A percentile compares a stretch with the other conserved stretches of the same genome.
Conservation (phyloP, 2,329 filamentous ascomycete species). For the Scortechinia acanthostroma region DNA sequence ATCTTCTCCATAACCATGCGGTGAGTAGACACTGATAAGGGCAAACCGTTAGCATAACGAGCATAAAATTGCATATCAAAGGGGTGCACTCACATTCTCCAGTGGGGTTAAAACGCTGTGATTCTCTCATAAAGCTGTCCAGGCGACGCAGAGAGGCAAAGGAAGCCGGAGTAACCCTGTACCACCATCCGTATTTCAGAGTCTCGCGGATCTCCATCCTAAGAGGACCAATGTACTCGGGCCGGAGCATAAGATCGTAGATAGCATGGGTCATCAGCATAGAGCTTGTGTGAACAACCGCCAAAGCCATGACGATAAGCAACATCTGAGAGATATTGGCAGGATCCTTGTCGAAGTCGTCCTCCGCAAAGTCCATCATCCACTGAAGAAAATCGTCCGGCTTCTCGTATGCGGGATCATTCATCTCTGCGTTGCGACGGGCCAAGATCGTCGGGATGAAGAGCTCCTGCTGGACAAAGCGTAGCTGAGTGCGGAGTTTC, state of each 20-base stretch:
- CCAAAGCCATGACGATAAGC: constrained; percentile 6
- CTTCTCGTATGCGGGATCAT: constrained; percentile 3
- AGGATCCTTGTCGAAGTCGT: not conserved
- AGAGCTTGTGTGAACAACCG: constrained; percentile 12
- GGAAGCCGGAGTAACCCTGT: constrained; percentile 13
- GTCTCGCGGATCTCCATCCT: constrained; percentile 7
- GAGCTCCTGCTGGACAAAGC: constrained; percentile 18
- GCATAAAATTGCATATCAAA: too few species aligned
- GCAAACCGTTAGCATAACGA: not conserved
- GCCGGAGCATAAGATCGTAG: constrained; percentile 6
- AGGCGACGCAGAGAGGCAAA: constrained; percentile 11
- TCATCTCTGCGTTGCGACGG: constrained; percentile 12
- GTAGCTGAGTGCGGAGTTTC: constrained; percentile 16
- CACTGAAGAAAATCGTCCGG: constrained; percentile 4
- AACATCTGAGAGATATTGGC: not conserved
- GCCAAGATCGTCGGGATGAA: constrained; percentile 20
- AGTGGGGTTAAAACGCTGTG: not conserved
- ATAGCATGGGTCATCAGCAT: constrained; percentile 9
- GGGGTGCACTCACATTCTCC: not conserved
- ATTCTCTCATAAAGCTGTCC: constrained; percentile 1
- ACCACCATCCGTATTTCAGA: constrained; percentile 13
- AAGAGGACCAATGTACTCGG: constrained; percentile 6
- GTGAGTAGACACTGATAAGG: constrained; percentile 5
- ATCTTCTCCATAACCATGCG: not conserved
- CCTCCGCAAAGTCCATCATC: constrained; percentile 3